Evolutionary conservation across 2,329 filamentous ascomycete species (phyloP).

Genomic region (Alternaria sp.): DNA sequence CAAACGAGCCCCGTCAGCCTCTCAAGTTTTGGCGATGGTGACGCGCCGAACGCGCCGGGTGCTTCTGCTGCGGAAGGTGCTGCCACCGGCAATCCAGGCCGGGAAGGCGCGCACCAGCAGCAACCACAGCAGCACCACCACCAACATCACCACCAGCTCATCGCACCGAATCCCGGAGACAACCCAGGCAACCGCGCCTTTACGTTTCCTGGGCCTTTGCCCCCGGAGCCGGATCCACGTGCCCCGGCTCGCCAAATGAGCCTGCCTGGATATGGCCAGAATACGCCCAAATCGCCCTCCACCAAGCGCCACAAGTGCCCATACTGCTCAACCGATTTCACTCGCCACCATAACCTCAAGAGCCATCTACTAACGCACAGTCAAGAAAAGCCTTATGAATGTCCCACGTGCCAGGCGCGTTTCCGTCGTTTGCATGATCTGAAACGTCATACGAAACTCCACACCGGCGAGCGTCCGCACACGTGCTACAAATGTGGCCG

Average conservation of each 20-base stretch:
- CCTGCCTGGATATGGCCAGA: slow-evolving; percentile 62
- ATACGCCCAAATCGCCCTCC: slow-evolving; percentile 71
- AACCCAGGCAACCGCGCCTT: slow-evolving; percentile 60
- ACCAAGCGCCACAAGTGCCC: slow-evolving; percentile 95
- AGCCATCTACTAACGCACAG: slow-evolving; percentile 96
- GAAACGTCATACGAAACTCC: slow-evolving; percentile 94
- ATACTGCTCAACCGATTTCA: slow-evolving; percentile 96
- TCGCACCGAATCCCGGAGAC: slow-evolving; percentile 45
- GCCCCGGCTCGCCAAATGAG: slow-evolving; percentile 64
- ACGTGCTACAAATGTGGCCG: slow-evolving; percentile 94
- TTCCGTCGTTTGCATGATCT: slow-evolving; percentile 93
- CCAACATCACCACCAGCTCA: slow-evolving; percentile 41
- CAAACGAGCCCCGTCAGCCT: slow-evolving; percentile 62
- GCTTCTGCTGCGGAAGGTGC: slow-evolving; percentile 59
- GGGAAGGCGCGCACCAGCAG: slow-evolving; percentile 47
- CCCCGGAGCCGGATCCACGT: slow-evolving; percentile 56
- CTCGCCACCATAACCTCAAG: slow-evolving; percentile 95
- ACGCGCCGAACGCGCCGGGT: slow-evolving; percentile 54
- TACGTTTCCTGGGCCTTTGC: slow-evolving; percentile 68
- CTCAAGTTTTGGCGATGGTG: slow-evolving; percentile 60
- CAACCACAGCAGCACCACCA: slow-evolving; percentile 31
- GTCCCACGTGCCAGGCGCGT: slow-evolving; percentile 88
- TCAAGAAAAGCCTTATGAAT: slow-evolving; percentile 97
- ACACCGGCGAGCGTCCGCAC: slow-evolving; percentile 94
- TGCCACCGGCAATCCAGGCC: slow-evolving; percentile 50